These are phyloP conservation scores for Blepharisma undulans DNA, from an alignment of 169 alveolate genomes.

Conservation along the genomic window DNA sequence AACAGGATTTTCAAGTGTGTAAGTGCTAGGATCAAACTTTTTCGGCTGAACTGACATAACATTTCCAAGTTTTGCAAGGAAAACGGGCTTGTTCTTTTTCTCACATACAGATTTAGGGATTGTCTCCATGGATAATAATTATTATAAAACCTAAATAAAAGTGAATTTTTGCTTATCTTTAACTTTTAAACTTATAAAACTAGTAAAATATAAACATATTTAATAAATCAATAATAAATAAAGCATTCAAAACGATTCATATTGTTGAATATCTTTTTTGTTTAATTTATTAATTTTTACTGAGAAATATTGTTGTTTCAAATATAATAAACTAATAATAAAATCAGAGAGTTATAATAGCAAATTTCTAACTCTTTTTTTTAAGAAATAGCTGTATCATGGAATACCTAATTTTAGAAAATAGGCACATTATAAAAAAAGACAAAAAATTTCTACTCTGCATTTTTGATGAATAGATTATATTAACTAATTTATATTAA, in stretches of 20 bases:
- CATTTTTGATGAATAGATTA: no score
- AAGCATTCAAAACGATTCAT: no score
- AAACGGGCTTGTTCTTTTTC: background rate
- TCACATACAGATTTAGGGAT: background rate
- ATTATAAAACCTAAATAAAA: background rate
- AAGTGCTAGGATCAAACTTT: background rate
- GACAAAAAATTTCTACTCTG: no score
- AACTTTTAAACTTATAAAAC: no score
- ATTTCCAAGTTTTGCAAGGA: conserved; percentile 24
- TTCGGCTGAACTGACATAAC: conserved; percentile 38
- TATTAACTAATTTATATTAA: no score
- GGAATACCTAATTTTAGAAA: no score
- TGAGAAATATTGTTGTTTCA: background rate
- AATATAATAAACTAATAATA: background rate
- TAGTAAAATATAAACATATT: no score
- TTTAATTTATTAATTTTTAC: no score
- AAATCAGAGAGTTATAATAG: no score
- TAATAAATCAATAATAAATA: no score
- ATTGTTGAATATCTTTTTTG: background rate
- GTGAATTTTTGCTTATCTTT: background rate
- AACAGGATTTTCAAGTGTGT: conserved; percentile 21
- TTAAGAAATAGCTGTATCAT: background rate
- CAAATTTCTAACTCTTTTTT: no score
- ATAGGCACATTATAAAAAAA: no score
- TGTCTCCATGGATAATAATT: conserved; percentile 14